These are phyloP conservation scores for Pseudogymnoascus sp. DNA, from an alignment of 2,329 filamentous ascomycete species.

Conservation along the genomic window DNA sequence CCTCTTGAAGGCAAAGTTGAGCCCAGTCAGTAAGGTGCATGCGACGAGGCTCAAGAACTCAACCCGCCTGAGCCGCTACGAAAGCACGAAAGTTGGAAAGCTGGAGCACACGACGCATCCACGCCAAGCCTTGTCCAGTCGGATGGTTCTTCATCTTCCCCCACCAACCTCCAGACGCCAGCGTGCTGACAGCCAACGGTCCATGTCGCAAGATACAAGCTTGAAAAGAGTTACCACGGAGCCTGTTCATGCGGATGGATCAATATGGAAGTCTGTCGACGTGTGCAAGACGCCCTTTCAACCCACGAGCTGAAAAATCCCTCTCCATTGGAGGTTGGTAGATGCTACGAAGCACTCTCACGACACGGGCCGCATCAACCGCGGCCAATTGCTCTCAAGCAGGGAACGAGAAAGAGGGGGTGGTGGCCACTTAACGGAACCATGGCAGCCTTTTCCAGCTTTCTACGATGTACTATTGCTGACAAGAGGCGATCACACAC, in stretches of 20 bases:
- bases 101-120: not conserved
- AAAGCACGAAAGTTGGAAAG: not conserved
- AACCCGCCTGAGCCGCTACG: not conserved
- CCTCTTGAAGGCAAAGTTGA: not conserved
- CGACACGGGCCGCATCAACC: not conserved
- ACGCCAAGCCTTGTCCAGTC: not conserved
- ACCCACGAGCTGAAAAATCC: not conserved
- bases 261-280: not conserved
- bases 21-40: not conserved
- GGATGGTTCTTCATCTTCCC: not conserved
- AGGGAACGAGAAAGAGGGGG: not conserved
- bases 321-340: not conserved
- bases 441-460: not conserved
- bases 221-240: not conserved
- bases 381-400: constrained; percentile 2
- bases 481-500: not conserved
- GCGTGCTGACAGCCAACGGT: not conserved
- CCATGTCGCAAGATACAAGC: not conserved
- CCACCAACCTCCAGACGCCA: not conserved
- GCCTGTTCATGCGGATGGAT: constrained; percentile 1
- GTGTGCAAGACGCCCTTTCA: not conserved
- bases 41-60: not conserved
- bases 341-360: not conserved
- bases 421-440: not conserved
- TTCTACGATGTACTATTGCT: not conserved